Evolutionary conservation across 1,139 yeast genomes (phyloP), one percentile per base, ranked within the genome.

Genomic region (Hyphopichia fennica): DNA sequence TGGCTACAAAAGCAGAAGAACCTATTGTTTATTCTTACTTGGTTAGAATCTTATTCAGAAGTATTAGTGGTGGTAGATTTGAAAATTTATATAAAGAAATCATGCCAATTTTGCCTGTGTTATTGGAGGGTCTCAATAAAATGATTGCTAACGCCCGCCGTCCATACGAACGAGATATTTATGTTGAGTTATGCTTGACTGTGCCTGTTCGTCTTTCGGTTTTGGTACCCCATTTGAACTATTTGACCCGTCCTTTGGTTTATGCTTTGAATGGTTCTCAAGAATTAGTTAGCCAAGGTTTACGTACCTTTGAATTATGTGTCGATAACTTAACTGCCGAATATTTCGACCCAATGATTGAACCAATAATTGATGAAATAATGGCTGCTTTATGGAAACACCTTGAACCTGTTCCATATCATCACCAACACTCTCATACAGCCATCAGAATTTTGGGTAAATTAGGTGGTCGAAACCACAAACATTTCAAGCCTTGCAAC

Each of bases 251-350:
- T 47, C 99, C 99, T 0, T 71, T 95, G 41, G 97, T 91, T 0
- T 80, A 82, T 53, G 98, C 99, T 0, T 72, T 95, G 45, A 87
- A 88, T 57, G 96, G 96, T 0, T 77, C 91, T 1, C 96, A 86
- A 47, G 99, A 95, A 50, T 76, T 93, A 40, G 95, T 91, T 1
- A 84, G 93, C 44, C 99, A 93, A 65, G 99, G 99, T 35, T 71
- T 95, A 49, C 76, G 98, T 49, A 93, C 98, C 0, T 77, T 95
- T 45, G 99, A 95, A 56, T 74, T 93, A n/a, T 93, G 99, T 57
- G 96, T 95, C 22, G 99, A 95, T 57, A 95, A 95, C 54, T 69
- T 95, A 45, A 93, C 98, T 0, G 96, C 98, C 0, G 96, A 91
- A 55, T 95, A 90, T 62, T 90, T 95, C 60, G 99, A 95, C 56